Base-by-base conservation (phyloP, 2,329 filamentous ascomycete species). In the Cladophialophora yegresii region DNA sequence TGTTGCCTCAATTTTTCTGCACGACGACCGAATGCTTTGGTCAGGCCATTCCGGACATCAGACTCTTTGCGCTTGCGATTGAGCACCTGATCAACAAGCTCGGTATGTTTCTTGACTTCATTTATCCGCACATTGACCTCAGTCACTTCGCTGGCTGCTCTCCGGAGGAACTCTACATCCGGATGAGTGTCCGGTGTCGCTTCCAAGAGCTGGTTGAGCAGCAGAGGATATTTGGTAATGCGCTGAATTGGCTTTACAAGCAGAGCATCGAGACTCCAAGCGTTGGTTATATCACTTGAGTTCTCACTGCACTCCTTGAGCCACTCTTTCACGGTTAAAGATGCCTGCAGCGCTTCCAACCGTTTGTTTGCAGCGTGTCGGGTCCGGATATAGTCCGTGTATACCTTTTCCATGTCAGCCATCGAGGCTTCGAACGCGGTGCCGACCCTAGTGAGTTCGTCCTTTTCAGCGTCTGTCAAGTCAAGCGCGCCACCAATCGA, bases 171-270 rank as follows among this genome's bases (percentile, higher is more conserved):
- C 28, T 83, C 80, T 65, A 89, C 85, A 76, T 99, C 95, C 0
- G 93, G 93, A 73, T 99, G 95, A 67, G 92, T 88, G 9, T 83
- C 77, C 0, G 91, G 89, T 0, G 93, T 98, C 62, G 89, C 85
- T 67, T 92, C 87, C 26, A 96, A 81, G 10, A 99, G 81, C 62
- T 92, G 88, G 36, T 87, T 86, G 51, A 99, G 85, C 47, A 99
- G 82, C 53, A 96, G 87, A 3, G 92, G 92, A 73, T 98, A 99
- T 73, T 97, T 97, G 36, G 93, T 88, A 67, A 98, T 89, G 54
- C 95, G 87, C 77, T 99, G 95, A 76, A 96, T 93, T 1, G 95
- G 95, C 77, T 99, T 99, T 74, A 99, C 93, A 22, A 99, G 84
- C n/a, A 99, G 82, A 0, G 95, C 96, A 76, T 97, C 93, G 66